Base-by-base conservation (phyloP, 2,329 filamentous ascomycete genomes). In the Calonectria pteridis region DNA sequence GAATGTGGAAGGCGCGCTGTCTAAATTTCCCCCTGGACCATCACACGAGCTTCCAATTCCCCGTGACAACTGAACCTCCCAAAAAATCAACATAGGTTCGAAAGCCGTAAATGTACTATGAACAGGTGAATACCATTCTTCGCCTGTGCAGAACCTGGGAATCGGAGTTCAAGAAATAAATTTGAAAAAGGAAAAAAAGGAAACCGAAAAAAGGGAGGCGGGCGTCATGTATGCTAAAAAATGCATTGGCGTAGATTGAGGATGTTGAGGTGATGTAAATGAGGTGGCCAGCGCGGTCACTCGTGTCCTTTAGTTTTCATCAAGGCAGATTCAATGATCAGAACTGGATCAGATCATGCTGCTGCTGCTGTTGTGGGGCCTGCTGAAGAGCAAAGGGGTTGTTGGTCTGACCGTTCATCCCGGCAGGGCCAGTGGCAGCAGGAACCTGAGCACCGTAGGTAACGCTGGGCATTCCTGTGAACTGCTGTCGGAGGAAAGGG, bases 401-500 rank as follows among this genome's bases (percentile, higher is more conserved):
- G 82, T 85, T 88, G 73, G 82, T 86, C 70, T 86, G 86, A 29
- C 90, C 88, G 76, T 89, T 90, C 84, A 90, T 87, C 13, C 88
- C 88, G 3, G 89, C 89, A 18, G 89, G 89, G 0, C 90, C 89
- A 10, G 91, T 91, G 18, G 89, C 88, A 43, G 89, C 88, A 26
- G 90, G 89, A 77, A 91, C 85, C 73, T 87, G 86, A 35, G 79
- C 75, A 20, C 87, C 86, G 75, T 93, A 93, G 58, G 87, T 88
- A 33, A 90, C 85, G 37, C 87, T 88, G 33, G 92, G 92, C 90
- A 93, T 91, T 49, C 95, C 95, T 0, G 95, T 98, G 80, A 93
- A 97, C 83, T 97, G 95, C 74, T 92, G 92, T 73, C 93, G 91
- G 79, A 98, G 87, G 87, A 98, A 99, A 0, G 97, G 97, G 82